Evolutionary conservation across 2,329 filamentous ascomycete species (phyloP).

Genomic region (Fusarium sp.): DNA sequence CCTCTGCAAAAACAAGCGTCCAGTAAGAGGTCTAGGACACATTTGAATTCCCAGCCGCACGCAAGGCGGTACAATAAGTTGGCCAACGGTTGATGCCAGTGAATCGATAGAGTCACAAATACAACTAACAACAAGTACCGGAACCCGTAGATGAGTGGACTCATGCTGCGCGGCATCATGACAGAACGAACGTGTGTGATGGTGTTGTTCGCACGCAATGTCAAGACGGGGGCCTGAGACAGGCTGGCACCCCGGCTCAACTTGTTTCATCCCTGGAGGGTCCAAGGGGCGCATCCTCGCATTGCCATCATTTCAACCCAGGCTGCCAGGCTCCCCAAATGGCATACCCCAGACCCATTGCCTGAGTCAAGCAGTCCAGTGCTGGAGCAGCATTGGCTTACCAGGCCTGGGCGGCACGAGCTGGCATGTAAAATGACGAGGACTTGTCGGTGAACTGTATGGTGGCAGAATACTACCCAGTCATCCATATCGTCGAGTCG

Average conservation of each 20-base stretch:
- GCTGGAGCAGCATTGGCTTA: slow-evolving; percentile 3
- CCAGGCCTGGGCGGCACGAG: slow-evolving; percentile 6
- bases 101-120: background rate
- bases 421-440: slow-evolving; percentile 33
- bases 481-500: background rate
- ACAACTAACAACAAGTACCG: background rate
- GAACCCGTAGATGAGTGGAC: background rate
- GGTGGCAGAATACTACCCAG: background rate
- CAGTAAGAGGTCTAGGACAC: slow-evolving; percentile 1
- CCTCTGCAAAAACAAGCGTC: slow-evolving; percentile 12
- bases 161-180: background rate
- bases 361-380: slow-evolving; percentile 33
- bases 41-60: background rate
- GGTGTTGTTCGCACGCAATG: slow-evolving; percentile 1
- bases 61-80: background rate
- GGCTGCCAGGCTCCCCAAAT: slow-evolving; percentile 5
- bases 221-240: slow-evolving; percentile 4
- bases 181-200: background rate
- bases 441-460: slow-evolving; percentile 28
- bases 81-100: background rate
- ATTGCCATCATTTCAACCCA: slow-evolving; percentile 25
- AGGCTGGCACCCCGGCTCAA: slow-evolving; percentile 27
- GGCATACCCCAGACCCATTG: slow-evolving; percentile 39
- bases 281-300: slow-evolving; percentile 18
- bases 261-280: slow-evolving; percentile 37